Evolutionary conservation across 2,329 filamentous ascomycete genomes (phyloP).

Genomic region (Juglanconis juglandina): DNA sequence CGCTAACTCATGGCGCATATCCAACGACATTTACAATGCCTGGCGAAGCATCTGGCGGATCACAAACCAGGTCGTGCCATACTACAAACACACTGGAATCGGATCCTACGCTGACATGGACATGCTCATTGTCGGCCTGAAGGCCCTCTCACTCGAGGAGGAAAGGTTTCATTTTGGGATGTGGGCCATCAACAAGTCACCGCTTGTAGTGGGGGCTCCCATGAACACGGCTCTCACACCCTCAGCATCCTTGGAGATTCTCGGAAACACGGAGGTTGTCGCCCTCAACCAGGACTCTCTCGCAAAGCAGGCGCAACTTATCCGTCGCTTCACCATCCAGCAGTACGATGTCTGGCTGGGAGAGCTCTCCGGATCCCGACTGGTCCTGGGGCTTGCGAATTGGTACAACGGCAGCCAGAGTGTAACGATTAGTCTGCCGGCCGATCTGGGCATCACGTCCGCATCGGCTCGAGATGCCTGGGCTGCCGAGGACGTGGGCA

Average conservation of each 20-base stretch:
- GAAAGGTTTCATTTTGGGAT: conserved; percentile 51
- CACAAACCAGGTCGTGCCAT: conserved; percentile 48
- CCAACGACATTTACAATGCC: conserved; percentile 50
- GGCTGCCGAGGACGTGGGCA: conserved; percentile 32
- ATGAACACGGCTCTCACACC: conserved; percentile 37
- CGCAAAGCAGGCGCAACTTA: conserved; percentile 47
- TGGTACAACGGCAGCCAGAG: conserved; percentile 44
- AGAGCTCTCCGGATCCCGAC: conserved; percentile 39
- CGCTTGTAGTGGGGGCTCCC: conserved; percentile 44
- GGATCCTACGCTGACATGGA: conserved; percentile 51
- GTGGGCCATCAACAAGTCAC: conserved; percentile 51
- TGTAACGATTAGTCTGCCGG: conserved; percentile 39
- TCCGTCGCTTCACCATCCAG: conserved; percentile 44
- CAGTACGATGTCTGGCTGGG: conserved; percentile 52
- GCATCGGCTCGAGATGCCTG: conserved; percentile 39
- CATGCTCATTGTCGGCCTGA: conserved; percentile 50
- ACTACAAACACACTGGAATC: conserved; percentile 38
- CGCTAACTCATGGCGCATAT: conserved; percentile 48
- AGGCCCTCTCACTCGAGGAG: conserved; percentile 41
- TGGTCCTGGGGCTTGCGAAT: conserved; percentile 46
- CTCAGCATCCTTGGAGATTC: conserved; percentile 36
- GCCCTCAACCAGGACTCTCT: conserved; percentile 56
- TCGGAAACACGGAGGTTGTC: conserved; percentile 52
- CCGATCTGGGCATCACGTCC: conserved; percentile 35
- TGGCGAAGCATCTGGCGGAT: conserved; percentile 52